Percentiles rank a stretch among this genome's conserved stretches.
phyloP scores from a whole-genome alignment of 2,329 filamentous ascomycete species.

The Beauveria rudraprayagi region DNA sequence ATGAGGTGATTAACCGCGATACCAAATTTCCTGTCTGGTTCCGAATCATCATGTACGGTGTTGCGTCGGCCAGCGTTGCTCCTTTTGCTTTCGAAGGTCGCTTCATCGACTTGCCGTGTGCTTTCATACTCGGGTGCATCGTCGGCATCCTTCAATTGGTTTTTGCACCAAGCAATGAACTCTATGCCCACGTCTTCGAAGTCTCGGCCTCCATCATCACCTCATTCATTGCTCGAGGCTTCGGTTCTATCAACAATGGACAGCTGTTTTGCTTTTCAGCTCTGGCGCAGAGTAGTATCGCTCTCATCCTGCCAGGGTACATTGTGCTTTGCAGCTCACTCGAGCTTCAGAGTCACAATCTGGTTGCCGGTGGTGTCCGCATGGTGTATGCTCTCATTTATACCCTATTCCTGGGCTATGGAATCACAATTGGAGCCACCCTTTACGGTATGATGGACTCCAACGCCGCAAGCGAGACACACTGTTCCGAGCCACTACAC shows the following conservation, averaged over 20 bases:
- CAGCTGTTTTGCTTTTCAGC: slow-evolving; percentile 63
- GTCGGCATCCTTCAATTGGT: slow-evolving; percentile 69
- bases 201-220: slow-evolving; percentile 53
- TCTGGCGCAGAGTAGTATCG: slow-evolving; percentile 65
- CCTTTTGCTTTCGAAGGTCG: slow-evolving; percentile 74
- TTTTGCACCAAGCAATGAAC: slow-evolving; percentile 63
- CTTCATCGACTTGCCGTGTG: slow-evolving; percentile 68
- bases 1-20: slow-evolving; percentile 42
- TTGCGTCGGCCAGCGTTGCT: slow-evolving; percentile 67
- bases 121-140: slow-evolving; percentile 66
- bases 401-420: slow-evolving; percentile 65
- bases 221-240: slow-evolving; percentile 60
- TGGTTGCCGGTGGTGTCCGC: slow-evolving; percentile 64
- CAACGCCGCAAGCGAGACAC: slow-evolving; percentile 38
- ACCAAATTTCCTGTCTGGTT: slow-evolving; percentile 43
- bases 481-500: slow-evolving; percentile 37
- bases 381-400: slow-evolving; percentile 73
- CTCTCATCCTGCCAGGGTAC: slow-evolving; percentile 61
- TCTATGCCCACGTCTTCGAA: slow-evolving; percentile 51
- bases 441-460: slow-evolving; percentile 57
- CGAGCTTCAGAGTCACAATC: slow-evolving; percentile 62
- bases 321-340: slow-evolving; percentile 41
- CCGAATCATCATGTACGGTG: slow-evolving; percentile 60
- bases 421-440: slow-evolving; percentile 61
- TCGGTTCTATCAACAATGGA: slow-evolving; percentile 55